Evolutionary conservation across 345 rosid species (phyloP).

Genomic region (Garcia nutans): DNA sequence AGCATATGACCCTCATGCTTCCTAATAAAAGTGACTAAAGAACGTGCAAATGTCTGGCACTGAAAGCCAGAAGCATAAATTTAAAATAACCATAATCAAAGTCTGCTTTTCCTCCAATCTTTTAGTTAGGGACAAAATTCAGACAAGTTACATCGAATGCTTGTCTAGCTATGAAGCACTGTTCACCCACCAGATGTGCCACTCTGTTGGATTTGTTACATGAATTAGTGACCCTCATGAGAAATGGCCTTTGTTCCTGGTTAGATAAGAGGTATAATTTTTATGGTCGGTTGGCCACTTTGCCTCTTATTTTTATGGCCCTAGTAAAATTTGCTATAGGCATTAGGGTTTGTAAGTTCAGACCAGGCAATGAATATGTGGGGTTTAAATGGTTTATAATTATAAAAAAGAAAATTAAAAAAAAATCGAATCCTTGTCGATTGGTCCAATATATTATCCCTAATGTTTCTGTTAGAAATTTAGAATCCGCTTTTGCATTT

Average conservation of each 20-base stretch:
- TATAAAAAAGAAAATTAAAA: too few species aligned
- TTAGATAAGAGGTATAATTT: background rate
- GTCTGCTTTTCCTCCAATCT: background rate
- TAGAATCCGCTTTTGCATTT: background rate
- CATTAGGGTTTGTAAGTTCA: too few species aligned
- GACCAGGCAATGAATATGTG: too few species aligned
- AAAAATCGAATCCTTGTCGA: too few species aligned
- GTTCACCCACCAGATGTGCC: background rate
- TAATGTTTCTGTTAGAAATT: too few species aligned
- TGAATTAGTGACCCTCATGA: background rate
- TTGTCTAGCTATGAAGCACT: background rate
- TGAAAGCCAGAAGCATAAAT: background rate
- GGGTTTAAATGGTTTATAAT: too few species aligned
- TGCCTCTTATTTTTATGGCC: background rate
- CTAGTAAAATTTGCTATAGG: too few species aligned
- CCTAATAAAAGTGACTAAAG: background rate
- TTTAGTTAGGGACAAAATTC: background rate
- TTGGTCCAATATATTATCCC: background rate
- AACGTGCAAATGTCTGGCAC: constrained; percentile 4
- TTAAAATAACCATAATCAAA: background rate
- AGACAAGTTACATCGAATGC: constrained; percentile 13
- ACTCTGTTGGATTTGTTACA: background rate
- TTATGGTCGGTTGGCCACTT: too few species aligned
- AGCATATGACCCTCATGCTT: constrained; percentile 3
- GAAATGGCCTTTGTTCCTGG: too few species aligned